Evolutionary conservation across 768 basidiomycete species (phyloP).

Genomic region (Suillus americanus): DNA sequence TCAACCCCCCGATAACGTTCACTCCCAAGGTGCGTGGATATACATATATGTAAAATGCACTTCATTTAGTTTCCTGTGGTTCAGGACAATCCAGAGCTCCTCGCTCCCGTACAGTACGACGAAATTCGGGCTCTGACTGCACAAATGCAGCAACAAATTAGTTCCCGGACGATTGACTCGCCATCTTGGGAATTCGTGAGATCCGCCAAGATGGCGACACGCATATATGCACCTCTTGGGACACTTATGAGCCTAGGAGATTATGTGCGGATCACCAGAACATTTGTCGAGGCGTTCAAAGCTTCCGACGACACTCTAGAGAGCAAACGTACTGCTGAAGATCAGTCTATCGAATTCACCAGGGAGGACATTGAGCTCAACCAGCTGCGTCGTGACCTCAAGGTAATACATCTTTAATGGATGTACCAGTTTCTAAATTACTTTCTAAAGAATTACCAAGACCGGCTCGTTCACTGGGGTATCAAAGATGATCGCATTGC

Average conservation of each 20-base stretch:
- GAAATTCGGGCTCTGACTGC: slow-evolving; percentile 61
- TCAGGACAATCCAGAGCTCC: slow-evolving; percentile 69
- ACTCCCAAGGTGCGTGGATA: slow-evolving; percentile 50
- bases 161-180: slow-evolving; percentile 76
- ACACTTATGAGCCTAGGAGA: slow-evolving; percentile 84
- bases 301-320: slow-evolving; percentile 30
- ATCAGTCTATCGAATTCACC: slow-evolving; percentile 24
- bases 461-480: slow-evolving; percentile 60
- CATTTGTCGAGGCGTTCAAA: slow-evolving; percentile 79
- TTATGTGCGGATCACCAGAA: slow-evolving; percentile 71
- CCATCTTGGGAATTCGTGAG: slow-evolving; percentile 83
- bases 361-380: slow-evolving; percentile 29
- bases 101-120: slow-evolving; percentile 63
- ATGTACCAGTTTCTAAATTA: slow-evolving; percentile 4
- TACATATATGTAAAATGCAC: background rate
- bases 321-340: slow-evolving; percentile 21
- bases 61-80: slow-evolving; percentile 7
- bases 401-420: slow-evolving; percentile 39
- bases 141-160: slow-evolving; percentile 66
- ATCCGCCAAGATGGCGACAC: slow-evolving; percentile 70
- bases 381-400: slow-evolving; percentile 52
- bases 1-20: slow-evolving; percentile 69
- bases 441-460: slow-evolving; percentile 63
- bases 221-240: slow-evolving; percentile 87
- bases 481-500: slow-evolving; percentile 88